Conservation (phyloP, 1,284 basidiomycete genomes). For the Sanghuangporus sanghuang region DNA sequence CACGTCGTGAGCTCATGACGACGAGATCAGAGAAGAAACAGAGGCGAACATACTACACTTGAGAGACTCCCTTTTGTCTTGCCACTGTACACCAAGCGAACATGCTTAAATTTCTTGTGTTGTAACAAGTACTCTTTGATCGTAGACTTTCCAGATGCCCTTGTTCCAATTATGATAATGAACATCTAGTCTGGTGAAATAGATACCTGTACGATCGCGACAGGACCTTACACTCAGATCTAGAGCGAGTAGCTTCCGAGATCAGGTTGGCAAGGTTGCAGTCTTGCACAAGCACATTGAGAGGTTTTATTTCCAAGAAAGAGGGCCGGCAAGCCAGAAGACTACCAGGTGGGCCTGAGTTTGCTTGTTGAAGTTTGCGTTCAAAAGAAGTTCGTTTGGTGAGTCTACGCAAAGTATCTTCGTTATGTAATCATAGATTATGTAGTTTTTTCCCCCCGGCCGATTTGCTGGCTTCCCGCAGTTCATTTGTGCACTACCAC, state of each 20-base stretch:
- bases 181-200: constrained; percentile 52
- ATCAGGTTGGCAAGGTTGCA: background rate
- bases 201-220: constrained; percentile 1
- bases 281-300: background rate
- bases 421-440: background rate
- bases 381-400: background rate
- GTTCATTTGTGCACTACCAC: too few species aligned
- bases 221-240: background rate
- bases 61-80: background rate
- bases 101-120: constrained; percentile 39
- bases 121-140: constrained; percentile 69
- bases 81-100: constrained; percentile 25
- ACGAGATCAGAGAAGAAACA: background rate
- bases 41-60: background rate
- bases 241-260: background rate
- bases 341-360: background rate
- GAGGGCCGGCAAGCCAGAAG: background rate
- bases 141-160: constrained; percentile 75
- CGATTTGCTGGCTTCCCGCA: too few species aligned
- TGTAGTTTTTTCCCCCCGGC: background rate
- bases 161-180: constrained; percentile 84
- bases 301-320: background rate
- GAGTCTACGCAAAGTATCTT: background rate
- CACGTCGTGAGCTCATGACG: background rate
- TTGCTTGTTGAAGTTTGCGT: background rate